Conservation (phyloP, 2,329 filamentous ascomycete genomes). For the Trichoderma sp. region DNA sequence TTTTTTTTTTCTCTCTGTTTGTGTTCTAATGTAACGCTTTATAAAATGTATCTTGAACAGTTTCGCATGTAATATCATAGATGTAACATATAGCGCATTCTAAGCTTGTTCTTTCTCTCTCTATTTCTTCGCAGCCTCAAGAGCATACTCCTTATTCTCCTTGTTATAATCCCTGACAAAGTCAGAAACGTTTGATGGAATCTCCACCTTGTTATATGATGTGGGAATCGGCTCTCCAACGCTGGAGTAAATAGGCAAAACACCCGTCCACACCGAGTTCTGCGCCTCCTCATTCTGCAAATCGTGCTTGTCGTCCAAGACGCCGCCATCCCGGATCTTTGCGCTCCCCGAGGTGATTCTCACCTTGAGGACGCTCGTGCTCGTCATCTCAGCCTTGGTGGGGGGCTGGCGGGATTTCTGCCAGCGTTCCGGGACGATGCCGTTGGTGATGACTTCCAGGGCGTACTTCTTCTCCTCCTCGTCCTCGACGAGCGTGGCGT, state of each 20-base stretch:
- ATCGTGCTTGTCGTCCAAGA: slow-evolving; percentile 59
- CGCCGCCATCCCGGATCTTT: slow-evolving; percentile 70
- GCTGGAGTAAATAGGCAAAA: slow-evolving; percentile 64
- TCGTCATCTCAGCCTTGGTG: slow-evolving; percentile 72
- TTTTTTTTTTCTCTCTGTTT: not conserved
- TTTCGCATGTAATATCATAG: not conserved
- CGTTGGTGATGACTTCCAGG: slow-evolving; percentile 77
- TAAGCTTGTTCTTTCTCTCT: not conserved
- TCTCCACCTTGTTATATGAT: slow-evolving; percentile 60
- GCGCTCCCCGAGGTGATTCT: slow-evolving; percentile 71
- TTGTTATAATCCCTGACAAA: slow-evolving; percentile 47
- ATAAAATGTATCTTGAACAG: not conserved
- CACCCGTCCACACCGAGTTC: slow-evolving; percentile 58
- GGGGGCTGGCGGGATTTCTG: slow-evolving; percentile 70
- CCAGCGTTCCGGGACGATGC: slow-evolving; percentile 72
- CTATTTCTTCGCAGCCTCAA: slow-evolving; percentile 34
- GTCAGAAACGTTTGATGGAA: slow-evolving; percentile 64
- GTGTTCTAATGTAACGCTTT: not conserved
- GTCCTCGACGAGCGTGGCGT: slow-evolving; percentile 69
- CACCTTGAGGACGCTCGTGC: slow-evolving; percentile 73
- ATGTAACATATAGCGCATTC: slow-evolving; percentile 4
- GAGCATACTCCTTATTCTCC: slow-evolving; percentile 38
- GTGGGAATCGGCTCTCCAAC: slow-evolving; percentile 67
- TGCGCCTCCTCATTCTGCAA: slow-evolving; percentile 48
- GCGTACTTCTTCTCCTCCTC: slow-evolving; percentile 74